Percentiles rank a stretch among this genome's conserved stretches.
Evolutionary conservation across 1,284 basidiomycete genomes (phyloP).

Genomic region (Cronartium quercuum): DNA sequence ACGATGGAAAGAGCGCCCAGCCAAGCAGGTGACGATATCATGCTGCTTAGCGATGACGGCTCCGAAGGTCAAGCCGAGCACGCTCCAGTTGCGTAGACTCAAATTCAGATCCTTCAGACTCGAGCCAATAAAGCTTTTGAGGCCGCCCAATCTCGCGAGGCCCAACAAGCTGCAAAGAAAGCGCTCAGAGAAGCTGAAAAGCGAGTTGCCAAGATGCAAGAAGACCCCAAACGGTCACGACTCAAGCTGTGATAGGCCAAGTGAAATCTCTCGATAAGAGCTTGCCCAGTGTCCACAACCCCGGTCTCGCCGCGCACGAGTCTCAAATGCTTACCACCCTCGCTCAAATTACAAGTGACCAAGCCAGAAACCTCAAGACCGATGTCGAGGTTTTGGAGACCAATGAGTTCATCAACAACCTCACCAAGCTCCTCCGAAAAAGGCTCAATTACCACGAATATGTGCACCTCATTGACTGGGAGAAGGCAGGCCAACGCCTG

Average conservation of each 20-base stretch:
- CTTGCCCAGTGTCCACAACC: background rate
- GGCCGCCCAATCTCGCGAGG: background rate
- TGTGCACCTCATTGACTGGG: conserved; percentile 24
- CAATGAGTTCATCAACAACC: conserved; percentile 69
- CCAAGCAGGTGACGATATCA: background rate
- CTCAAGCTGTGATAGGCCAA: background rate
- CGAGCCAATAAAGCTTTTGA: background rate
- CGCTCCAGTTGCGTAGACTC: background rate
- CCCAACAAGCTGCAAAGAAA: background rate
- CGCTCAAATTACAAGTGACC: conserved; percentile 54
- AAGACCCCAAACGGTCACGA: background rate
- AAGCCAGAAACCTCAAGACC: conserved; percentile 76
- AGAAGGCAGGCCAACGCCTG: conserved; percentile 16
- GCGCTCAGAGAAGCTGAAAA: background rate
- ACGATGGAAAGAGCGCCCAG: too few species aligned
- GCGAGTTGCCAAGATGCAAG: background rate
- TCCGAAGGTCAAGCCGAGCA: background rate
- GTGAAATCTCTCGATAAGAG: background rate
- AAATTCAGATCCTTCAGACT: background rate
- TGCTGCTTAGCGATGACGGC: background rate
- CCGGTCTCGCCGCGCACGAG: conserved; percentile 47
- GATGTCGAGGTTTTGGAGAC: conserved; percentile 72
- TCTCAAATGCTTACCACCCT: conserved; percentile 43
- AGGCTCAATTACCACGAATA: too few species aligned
- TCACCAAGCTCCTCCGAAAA: conserved; percentile 67